These are phyloP conservation scores for Phytophthora foliorum DNA, from an alignment of 352 stramenopile species.

Conservation along the genomic window DNA sequence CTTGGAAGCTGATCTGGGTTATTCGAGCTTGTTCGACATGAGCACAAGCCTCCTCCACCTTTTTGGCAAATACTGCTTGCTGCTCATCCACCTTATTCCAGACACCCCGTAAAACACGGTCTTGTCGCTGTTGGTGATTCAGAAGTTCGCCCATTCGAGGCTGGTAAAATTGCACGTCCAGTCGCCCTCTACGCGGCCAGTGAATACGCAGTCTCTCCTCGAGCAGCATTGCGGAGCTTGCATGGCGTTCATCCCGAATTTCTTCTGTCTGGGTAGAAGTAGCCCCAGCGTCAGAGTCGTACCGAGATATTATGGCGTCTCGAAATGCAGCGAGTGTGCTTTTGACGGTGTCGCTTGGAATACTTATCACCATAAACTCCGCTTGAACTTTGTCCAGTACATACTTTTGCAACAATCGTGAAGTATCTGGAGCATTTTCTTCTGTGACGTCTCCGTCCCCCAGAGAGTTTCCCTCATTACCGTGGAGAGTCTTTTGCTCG, in stretches of 20 bases:
- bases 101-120: conserved; percentile 74
- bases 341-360: conserved; percentile 35
- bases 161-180: conserved; percentile 90
- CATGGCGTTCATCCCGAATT: conserved; percentile 48
- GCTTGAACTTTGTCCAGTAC: conserved; percentile 37
- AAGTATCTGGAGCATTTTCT: conserved; percentile 4
- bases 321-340: conserved; percentile 45
- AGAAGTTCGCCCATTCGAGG: conserved; percentile 87
- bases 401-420: conserved; percentile 8
- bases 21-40: conserved; percentile 51
- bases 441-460: background rate
- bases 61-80: conserved; percentile 56
- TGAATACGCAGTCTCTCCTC: conserved; percentile 91
- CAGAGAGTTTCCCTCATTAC: background rate
- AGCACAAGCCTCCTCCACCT: conserved; percentile 32
- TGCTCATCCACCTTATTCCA: conserved; percentile 63
- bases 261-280: conserved; percentile 35
- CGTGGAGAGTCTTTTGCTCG: conserved; percentile 4
- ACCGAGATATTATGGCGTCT: conserved; percentile 54
- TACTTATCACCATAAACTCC: conserved; percentile 49
- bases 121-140: conserved; percentile 76
- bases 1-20: conserved; percentile 62
- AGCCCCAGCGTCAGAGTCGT: conserved; percentile 41
- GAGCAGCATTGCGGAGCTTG: conserved; percentile 55
- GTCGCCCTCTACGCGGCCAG: conserved; percentile 85